Evolutionary conservation across 75 land plant species (phyloP).

Genomic region (Cryptomeria japonica): DNA sequence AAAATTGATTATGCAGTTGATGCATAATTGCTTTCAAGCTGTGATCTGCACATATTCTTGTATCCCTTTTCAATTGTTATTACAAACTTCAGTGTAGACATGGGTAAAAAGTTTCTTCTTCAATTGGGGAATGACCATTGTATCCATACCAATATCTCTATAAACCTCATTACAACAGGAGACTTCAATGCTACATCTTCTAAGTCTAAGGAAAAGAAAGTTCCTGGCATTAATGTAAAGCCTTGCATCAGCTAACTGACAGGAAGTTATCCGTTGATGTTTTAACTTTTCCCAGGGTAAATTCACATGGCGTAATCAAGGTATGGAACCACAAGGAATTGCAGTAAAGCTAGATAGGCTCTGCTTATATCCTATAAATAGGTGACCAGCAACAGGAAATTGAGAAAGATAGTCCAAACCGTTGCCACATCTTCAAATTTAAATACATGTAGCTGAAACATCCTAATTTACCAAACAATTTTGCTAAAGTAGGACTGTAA

Average conservation of each 20-base stretch:
- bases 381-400: background rate
- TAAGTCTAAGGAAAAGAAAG: background rate
- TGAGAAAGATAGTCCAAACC: background rate
- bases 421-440: background rate
- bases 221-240: background rate
- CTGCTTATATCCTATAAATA: background rate
- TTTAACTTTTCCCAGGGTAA: background rate
- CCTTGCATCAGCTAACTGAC: background rate
- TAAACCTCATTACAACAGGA: background rate
- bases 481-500: background rate
- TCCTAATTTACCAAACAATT: background rate
- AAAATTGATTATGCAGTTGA: background rate
- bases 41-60: background rate
- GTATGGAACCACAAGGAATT: background rate
- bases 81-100: background rate
- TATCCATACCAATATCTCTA: background rate
- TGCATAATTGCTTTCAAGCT: background rate
- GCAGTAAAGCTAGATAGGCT: background rate
- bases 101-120: background rate
- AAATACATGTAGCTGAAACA: background rate
- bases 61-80: background rate
- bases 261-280: background rate
- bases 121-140: background rate
- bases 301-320: background rate
- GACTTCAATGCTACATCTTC: background rate